phyloP scores from a whole-genome alignment of 176 grass and related monocot species.

The sorghum (Sorghum bicolor) region Sorghum_bicolor_NCBIv3 NC_012879.2:58590001-58590500 shows the following conservation, averaged over 20 bases:
- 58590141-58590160: neutral
- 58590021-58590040: neutral
- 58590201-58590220: no score
- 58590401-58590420: no score
- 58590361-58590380: neutral
- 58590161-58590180: no score
- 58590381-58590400: neutral
- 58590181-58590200: no score
- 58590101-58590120: neutral
- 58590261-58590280: neutral
- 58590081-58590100: neutral
- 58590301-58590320: neutral
- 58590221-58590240: neutral
- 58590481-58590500: neutral
- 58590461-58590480: neutral
- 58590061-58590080: neutral
- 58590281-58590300: neutral
- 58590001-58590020: neutral
- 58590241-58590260: neutral
- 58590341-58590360: neutral
- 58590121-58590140: neutral
- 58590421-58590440: neutral
- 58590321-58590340: neutral
- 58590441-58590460: neutral
- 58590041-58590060: neutral